These are phyloP conservation scores for Acer saccharum DNA, from an alignment of 345 rosid species.

Conservation along the genomic window DNA sequence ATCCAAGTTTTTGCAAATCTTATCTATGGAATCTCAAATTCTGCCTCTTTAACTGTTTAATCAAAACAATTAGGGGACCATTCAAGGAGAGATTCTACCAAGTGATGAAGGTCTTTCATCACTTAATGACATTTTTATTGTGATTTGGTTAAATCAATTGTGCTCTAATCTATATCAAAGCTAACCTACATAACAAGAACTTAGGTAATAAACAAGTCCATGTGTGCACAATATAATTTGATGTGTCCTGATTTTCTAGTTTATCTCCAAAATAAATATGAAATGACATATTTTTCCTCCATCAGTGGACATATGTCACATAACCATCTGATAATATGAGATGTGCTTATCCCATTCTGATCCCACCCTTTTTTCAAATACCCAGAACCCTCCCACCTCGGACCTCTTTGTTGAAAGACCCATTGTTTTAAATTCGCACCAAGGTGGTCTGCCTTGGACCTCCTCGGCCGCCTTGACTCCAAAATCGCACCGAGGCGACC, in stretches of 20 bases:
- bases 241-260: not conserved
- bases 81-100: not conserved
- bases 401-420: not conserved
- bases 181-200: not conserved
- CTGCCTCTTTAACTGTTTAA: not conserved
- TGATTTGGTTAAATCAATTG: not conserved
- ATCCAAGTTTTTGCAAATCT: not conserved
- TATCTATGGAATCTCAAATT: not conserved
- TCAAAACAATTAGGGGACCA: not conserved
- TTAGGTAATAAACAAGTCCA: not conserved
- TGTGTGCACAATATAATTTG: not conserved
- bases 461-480: no score
- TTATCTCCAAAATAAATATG: no score
- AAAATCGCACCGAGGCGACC: no score
- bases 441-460: no score
- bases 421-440: no score
- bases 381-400: not conserved
- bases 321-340: no score
- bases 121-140: not conserved
- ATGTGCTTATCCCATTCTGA: not conserved
- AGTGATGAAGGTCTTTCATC: not conserved
- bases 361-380: not conserved
- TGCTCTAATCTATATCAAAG: not conserved
- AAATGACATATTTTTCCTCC: no score
- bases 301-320: no score